These are phyloP conservation scores for Suillus spraguei DNA, from an alignment of 768 basidiomycete genomes.

Conservation along the genomic window DNA sequence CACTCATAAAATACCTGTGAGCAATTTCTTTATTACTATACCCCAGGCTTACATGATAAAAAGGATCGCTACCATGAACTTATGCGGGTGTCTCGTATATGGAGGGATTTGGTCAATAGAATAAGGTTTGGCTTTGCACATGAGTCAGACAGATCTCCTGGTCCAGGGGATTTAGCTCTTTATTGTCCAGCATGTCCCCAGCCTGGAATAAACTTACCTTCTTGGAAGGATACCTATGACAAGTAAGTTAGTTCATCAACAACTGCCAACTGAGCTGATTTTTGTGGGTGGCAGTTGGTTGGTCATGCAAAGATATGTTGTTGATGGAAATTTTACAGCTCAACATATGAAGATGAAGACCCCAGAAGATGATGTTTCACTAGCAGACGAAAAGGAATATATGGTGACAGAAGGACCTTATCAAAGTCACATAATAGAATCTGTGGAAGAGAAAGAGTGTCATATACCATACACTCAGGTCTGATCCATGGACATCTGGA, in stretches of 20 bases:
- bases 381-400: slow-evolving; percentile 17
- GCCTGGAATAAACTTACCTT: slow-evolving; percentile 12
- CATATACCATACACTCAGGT: too few relatives aligned
- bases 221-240: slow-evolving; percentile 5
- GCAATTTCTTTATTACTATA: not conserved
- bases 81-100: slow-evolving; percentile 6
- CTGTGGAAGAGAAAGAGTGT: not conserved
- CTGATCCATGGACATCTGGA: too few relatives aligned
- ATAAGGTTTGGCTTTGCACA: slow-evolving; percentile 5
- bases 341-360: slow-evolving; percentile 17
- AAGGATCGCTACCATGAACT: slow-evolving; percentile 11
- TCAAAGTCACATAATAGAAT: not conserved
- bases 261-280: too few relatives aligned
- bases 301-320: not conserved
- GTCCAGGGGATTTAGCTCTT: slow-evolving; percentile 2
- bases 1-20: slow-evolving; percentile 1
- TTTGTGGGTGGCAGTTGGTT: too few relatives aligned
- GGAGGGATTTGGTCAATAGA: slow-evolving; percentile 6
- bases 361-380: slow-evolving; percentile 19
- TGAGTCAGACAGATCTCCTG: not conserved
- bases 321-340: slow-evolving; percentile 10
- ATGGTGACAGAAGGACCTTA: slow-evolving; percentile 4
- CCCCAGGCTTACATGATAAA: not conserved
- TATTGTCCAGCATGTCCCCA: slow-evolving; percentile 12
- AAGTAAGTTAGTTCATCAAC: not conserved